phyloP scores from a whole-genome alignment of 495 filamentous ascomycete genomes.

The Penicillium egyptiacum region DNA sequence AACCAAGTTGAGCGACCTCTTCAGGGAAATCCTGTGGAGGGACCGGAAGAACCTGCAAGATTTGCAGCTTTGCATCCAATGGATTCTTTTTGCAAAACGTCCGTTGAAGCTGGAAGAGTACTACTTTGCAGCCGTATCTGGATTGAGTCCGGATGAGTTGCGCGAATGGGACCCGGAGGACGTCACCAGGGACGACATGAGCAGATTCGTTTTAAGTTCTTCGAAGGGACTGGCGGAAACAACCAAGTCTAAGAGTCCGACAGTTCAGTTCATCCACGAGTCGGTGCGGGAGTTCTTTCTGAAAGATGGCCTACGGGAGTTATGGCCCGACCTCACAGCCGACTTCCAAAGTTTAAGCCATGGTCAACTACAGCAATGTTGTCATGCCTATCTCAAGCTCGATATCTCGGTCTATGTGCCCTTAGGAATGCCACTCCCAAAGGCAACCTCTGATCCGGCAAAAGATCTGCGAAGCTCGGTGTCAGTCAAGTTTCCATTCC shows the following conservation, averaged over 20 bases:
- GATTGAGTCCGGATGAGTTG: slow-evolving; percentile 16
- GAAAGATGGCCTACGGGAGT: slow-evolving; percentile 36
- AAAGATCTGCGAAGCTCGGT: not conserved
- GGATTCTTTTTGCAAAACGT: slow-evolving; percentile 37
- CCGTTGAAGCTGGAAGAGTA: slow-evolving; percentile 34
- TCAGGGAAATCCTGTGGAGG: slow-evolving; percentile 39
- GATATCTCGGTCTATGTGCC: slow-evolving; percentile 13
- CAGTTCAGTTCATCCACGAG: slow-evolving; percentile 52
- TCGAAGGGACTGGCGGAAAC: slow-evolving; percentile 49
- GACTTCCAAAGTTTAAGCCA: slow-evolving; percentile 33
- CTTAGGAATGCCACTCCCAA: not conserved
- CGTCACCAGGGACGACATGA: slow-evolving; percentile 6
- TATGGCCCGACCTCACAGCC: slow-evolving; percentile 33
- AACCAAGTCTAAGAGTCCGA: slow-evolving; percentile 30
- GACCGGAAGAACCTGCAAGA: slow-evolving; percentile 29
- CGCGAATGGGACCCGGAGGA: slow-evolving; percentile 18
- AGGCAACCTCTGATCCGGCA: slow-evolving; percentile 1
- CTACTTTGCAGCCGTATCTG: slow-evolving; percentile 33
- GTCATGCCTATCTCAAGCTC: slow-evolving; percentile 27
- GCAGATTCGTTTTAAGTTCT: slow-evolving; percentile 34
- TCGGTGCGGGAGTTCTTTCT: slow-evolving; percentile 47
- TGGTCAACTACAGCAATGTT: slow-evolving; percentile 38
- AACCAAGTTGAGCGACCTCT: slow-evolving; percentile 35
- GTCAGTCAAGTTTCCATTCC: slow-evolving; percentile 38
- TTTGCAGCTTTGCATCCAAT: slow-evolving; percentile 36